A percentile compares a stretch with the other conserved stretches of the same genome.
These are phyloP conservation scores for Cruciata laevipes DNA, from an alignment of 257 asterid genomes.

Conservation along the genomic window DNA sequence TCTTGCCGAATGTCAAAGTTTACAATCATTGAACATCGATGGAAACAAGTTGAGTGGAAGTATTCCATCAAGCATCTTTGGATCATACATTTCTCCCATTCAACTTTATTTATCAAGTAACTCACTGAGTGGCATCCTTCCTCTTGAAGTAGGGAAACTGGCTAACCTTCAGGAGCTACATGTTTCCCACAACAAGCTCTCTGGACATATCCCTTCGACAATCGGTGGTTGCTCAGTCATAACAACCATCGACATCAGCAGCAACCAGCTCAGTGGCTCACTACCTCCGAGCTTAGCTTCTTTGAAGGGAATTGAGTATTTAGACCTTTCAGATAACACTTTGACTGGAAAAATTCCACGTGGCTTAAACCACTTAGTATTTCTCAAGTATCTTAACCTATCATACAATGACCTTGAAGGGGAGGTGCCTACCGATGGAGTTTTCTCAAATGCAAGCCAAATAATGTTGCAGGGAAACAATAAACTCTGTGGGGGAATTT, in stretches of 20 bases:
- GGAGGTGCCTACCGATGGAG: slow-evolving; percentile 4
- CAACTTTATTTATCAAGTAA: slow-evolving; percentile 21
- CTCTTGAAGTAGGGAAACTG: too few relatives aligned
- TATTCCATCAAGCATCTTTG: background rate
- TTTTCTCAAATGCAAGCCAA: too few relatives aligned
- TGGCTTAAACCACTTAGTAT: too few relatives aligned
- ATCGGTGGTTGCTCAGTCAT: too few relatives aligned
- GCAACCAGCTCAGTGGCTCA: too few relatives aligned
- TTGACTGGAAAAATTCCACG: too few relatives aligned
- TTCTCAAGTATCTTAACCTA: too few relatives aligned
- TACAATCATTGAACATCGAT: slow-evolving; percentile 14
- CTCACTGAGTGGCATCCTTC: slow-evolving; percentile 5
- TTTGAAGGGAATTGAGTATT: too few relatives aligned
- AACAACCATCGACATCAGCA: background rate
- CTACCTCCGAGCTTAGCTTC: too few relatives aligned
- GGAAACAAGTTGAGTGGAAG: slow-evolving; percentile 21
- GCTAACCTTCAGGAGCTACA: too few relatives aligned
- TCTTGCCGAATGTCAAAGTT: slow-evolving; percentile 11
- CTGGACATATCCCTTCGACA: background rate
- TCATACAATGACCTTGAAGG: slow-evolving; percentile 9
- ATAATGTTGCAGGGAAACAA: slow-evolving; percentile 17
- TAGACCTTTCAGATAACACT: too few relatives aligned
- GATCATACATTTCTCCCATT: slow-evolving; percentile 2
- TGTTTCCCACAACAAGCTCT: slow-evolving; percentile 9
- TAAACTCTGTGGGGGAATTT: slow-evolving; percentile 22